A percentile compares a stretch with the other conserved stretches of the same genome.
Evolutionary conservation across 31 red algal species (phyloP).

Genomic region (Porphyra umbilicalis): DNA sequence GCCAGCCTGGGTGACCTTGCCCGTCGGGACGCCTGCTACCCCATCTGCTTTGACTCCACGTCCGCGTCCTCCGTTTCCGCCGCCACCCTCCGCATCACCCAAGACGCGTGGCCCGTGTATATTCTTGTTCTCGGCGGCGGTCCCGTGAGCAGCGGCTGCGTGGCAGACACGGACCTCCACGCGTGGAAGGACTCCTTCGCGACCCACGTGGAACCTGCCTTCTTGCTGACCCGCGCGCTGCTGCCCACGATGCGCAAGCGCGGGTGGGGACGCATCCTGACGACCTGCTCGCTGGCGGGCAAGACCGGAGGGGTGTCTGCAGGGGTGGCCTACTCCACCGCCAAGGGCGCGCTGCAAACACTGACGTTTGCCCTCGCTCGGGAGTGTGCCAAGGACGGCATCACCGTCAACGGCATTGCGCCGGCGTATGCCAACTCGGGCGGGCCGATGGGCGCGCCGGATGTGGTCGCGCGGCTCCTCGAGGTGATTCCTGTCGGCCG

Average conservation of each 20-base stretch:
- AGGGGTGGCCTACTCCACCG: slow-evolving; percentile 86
- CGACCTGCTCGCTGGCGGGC: slow-evolving; percentile 90
- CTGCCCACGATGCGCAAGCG: slow-evolving; percentile 80
- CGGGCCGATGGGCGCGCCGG: slow-evolving; percentile 67
- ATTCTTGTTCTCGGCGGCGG: slow-evolving; percentile 84
- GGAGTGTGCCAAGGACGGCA: slow-evolving; percentile 79
- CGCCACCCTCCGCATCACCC: slow-evolving; percentile 60
- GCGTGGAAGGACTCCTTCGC: slow-evolving; percentile 87
- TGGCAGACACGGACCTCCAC: slow-evolving; percentile 51
- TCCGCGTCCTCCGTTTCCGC: slow-evolving; percentile 60
- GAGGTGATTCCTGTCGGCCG: slow-evolving; percentile 83
- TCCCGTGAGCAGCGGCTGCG: slow-evolving; percentile 41
- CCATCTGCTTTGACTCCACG: slow-evolving; percentile 92
- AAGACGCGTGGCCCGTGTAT: slow-evolving; percentile 83
- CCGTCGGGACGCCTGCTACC: slow-evolving; percentile 65
- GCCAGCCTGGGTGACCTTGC: slow-evolving; percentile 57
- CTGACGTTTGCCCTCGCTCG: slow-evolving; percentile 90
- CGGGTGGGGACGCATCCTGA: slow-evolving; percentile 89
- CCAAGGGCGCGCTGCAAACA: slow-evolving; percentile 93
- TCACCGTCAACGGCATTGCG: slow-evolving; percentile 94
- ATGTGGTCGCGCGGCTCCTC: slow-evolving; percentile 75
- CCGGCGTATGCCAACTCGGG: slow-evolving; percentile 85
- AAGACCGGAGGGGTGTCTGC: slow-evolving; percentile 93
- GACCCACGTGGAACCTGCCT: slow-evolving; percentile 86
- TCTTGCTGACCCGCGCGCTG: slow-evolving; percentile 71